These are phyloP conservation scores for Fusarium sarcochroum DNA, from an alignment of 2,329 filamentous ascomycete genomes.

Conservation along the genomic window DNA sequence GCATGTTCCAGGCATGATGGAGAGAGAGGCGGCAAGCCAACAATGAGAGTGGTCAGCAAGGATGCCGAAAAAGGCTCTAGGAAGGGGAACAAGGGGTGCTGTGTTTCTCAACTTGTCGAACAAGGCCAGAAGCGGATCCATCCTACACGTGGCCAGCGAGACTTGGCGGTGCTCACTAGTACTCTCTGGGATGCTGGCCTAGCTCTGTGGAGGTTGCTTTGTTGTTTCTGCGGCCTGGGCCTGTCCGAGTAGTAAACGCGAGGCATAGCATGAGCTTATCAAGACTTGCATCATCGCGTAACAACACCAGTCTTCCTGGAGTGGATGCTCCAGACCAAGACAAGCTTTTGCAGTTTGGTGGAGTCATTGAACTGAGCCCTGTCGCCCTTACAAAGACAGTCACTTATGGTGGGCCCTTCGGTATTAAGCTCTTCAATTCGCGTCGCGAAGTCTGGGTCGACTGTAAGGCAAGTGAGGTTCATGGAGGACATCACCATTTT, in stretches of 20 bases:
- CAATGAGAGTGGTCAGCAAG: conserved; percentile 31
- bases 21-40: conserved; percentile 19
- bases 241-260: background rate
- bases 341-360: conserved; percentile 28
- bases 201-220: conserved; percentile 29
- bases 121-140: conserved; percentile 45
- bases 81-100: conserved; percentile 31
- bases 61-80: conserved; percentile 33
- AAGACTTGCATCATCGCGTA: conserved; percentile 28
- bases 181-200: conserved; percentile 25
- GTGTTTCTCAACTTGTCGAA: conserved; percentile 43
- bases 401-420: no score
- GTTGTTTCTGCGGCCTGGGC: conserved; percentile 13
- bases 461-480: no score
- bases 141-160: conserved; percentile 47
- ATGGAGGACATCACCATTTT: background rate
- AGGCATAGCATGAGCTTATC: conserved; percentile 5
- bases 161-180: conserved; percentile 31
- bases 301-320: conserved; percentile 16
- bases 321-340: conserved; percentile 23
- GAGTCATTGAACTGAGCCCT: conserved; percentile 3
- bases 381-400: no score
- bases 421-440: no score
- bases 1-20: conserved; percentile 20
- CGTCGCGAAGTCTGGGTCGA: no score